A percentile compares a stretch with the other conserved stretches of the same genome.
Evolutionary conservation across 2,329 filamentous ascomycete species (phyloP).

Genomic region (Colletotrichum lentis): DNA sequence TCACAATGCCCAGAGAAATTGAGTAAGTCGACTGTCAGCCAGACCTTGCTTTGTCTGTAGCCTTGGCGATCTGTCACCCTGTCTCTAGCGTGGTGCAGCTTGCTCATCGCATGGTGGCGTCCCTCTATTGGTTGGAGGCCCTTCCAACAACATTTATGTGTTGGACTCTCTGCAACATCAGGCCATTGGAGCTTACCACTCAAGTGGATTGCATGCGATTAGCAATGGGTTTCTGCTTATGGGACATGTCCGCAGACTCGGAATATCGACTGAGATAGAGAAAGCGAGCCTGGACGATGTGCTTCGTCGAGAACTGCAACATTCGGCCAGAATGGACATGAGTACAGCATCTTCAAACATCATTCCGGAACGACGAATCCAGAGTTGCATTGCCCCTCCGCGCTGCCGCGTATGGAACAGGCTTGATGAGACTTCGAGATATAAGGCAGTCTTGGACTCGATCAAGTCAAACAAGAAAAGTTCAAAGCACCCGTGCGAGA

Average conservation of each 20-base stretch:
- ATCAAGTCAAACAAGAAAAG: slow-evolving; percentile 3
- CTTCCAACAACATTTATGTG: not conserved
- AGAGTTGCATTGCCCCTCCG: slow-evolving; percentile 26
- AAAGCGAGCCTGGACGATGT: not conserved
- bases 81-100: not conserved
- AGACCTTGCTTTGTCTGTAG: not conserved
- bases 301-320: slow-evolving; percentile 19
- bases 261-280: not conserved
- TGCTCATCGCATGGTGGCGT: not conserved
- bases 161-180: not conserved
- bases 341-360: slow-evolving; percentile 17
- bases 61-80: slow-evolving; percentile 7
- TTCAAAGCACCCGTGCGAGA: not conserved
- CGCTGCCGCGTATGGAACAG: slow-evolving; percentile 20
- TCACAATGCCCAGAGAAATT: not conserved
- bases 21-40: slow-evolving; percentile 10
- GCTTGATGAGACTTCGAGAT: slow-evolving; percentile 11
- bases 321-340: slow-evolving; percentile 20
- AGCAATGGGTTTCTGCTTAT: not conserved
- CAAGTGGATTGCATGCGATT: not conserved
- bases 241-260: no score
- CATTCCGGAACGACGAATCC: slow-evolving; percentile 22
- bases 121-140: not conserved
- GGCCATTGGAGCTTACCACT: not conserved
- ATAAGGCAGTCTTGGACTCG: slow-evolving; percentile 2